Evolutionary conservation across 2,329 filamentous ascomycete species (phyloP), one percentile per base, ranked within the genome.

Genomic region (Trichoderma pleuroti): DNA sequence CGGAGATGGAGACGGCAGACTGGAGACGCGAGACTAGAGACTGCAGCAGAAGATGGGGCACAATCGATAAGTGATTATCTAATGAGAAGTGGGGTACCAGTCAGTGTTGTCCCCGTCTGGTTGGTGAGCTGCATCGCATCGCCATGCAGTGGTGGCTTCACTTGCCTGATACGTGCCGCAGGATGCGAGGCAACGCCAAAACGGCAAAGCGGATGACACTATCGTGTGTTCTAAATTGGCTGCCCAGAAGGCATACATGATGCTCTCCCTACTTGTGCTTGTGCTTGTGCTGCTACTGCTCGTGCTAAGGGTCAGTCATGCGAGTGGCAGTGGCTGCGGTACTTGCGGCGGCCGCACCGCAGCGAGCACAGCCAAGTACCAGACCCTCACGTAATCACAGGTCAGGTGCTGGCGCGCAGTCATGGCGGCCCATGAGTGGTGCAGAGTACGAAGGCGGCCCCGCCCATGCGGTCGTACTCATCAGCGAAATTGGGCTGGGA

Each of bases 31-130:
- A 34, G 56, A 34, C 46, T 24, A 21, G 46, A 49, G 46, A 52
- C 26, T 46, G 68, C 32, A 59, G 60, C 46, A 52, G 46, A 57
- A 68, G 70, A 71, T 46, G 69, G 63, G 62, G 56, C 54, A 18
- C 36, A 67, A 70, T 70, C 59, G 67, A 63, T 63, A 63, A 70
- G 67, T 49, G 67, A 70, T 70, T 63, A 68, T 18, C 63, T 66
- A 66, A 49, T 30, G 36, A n/a, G n/a, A n/a, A n/a, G n/a, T n/a
- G n/a, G 34, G 64, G 52, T 59, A 36, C 60, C 36, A 34, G n/a
- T 61, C 26, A 28, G 64, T 67, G 46, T 36, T 68, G 56, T 59
- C 65, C 39, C 39, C 65, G 65, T 68, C 56, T 21, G 54, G 39
- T 61, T 52, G 56, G 54, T 68, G 65, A 49, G 65, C 39, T 66